These are phyloP conservation scores for Rhodocollybia butyracea DNA, from an alignment of 768 basidiomycete species.

Conservation along the genomic window DNA sequence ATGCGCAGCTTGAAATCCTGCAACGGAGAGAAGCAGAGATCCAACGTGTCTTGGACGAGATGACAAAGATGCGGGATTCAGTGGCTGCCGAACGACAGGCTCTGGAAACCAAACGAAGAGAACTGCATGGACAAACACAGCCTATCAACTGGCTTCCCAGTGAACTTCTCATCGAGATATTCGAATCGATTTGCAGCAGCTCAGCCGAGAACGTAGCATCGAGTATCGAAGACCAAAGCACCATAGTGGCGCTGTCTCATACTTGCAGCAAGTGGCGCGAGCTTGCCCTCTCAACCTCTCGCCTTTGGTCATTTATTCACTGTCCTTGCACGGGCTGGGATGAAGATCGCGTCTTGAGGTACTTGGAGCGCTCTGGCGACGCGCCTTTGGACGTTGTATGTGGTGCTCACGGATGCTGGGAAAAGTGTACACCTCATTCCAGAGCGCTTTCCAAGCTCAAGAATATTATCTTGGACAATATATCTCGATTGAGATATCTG, in stretches of 20 bases:
- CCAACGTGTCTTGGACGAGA: conserved; percentile 35
- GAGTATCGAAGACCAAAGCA: conserved; percentile 22
- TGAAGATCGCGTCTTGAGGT: conserved; percentile 16
- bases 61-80: conserved; percentile 33
- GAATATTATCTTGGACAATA: not conserved
- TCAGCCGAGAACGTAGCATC: conserved; percentile 22
- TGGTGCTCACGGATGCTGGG: not conserved
- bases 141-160: conserved; percentile 51
- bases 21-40: conserved; percentile 37
- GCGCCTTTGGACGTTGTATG: conserved; percentile 32
- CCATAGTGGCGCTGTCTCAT: conserved; percentile 42
- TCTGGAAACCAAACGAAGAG: conserved; percentile 24
- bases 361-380: conserved; percentile 32
- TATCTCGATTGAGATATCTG: not conserved
- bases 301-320: conserved; percentile 42
- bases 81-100: conserved; percentile 29
- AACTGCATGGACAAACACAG: conserved; percentile 36
- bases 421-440: not conserved
- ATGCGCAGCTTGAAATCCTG: conserved; percentile 34
- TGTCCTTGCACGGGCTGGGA: conserved; percentile 23
- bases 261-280: conserved; percentile 49
- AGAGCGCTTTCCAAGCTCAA: not conserved
- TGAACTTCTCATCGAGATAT: conserved; percentile 45
- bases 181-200: conserved; percentile 24
- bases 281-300: conserved; percentile 37